Evolutionary conservation across 2,329 filamentous ascomycete species (phyloP).

Genomic region (Aspergillus bombycis): DNA sequence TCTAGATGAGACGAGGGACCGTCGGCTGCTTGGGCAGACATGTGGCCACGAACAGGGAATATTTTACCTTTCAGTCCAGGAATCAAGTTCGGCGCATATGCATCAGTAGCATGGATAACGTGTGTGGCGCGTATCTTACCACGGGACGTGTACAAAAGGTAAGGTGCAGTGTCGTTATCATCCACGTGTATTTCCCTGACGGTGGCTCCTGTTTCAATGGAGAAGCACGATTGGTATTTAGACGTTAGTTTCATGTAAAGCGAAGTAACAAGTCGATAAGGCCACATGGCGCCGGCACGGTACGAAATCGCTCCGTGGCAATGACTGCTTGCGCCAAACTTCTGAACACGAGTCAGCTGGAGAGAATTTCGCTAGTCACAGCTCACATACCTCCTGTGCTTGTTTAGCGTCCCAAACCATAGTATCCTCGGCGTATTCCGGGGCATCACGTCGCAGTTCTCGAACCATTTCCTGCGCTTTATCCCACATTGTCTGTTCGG

Average conservation of each 20-base stretch:
- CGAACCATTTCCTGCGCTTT: constrained; percentile 14
- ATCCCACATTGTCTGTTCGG: constrained; percentile 15
- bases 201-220: constrained; percentile 27
- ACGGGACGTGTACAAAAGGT: constrained; percentile 38
- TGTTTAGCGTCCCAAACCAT: constrained; percentile 11
- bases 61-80: constrained; percentile 51
- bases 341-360: neutral
- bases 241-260: constrained; percentile 20
- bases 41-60: constrained; percentile 55
- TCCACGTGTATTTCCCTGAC: constrained; percentile 14
- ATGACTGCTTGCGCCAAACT: neutral
- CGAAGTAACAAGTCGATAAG: constrained; percentile 30
- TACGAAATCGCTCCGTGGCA: constrained; percentile 21
- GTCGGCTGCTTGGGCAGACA: constrained; percentile 48
- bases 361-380: neutral
- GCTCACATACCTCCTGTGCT: constrained; percentile 22
- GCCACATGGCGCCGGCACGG: constrained; percentile 28
- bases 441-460: constrained; percentile 12
- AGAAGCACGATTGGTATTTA: constrained; percentile 13
- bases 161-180: neutral
- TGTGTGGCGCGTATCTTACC: constrained; percentile 47
- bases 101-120: constrained; percentile 59
- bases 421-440: constrained; percentile 10
- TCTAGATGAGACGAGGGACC: constrained; percentile 23
- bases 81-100: constrained; percentile 53